Conservation (phyloP, 1,284 basidiomycete genomes). For the Ustilago shanxiensis region DNA sequence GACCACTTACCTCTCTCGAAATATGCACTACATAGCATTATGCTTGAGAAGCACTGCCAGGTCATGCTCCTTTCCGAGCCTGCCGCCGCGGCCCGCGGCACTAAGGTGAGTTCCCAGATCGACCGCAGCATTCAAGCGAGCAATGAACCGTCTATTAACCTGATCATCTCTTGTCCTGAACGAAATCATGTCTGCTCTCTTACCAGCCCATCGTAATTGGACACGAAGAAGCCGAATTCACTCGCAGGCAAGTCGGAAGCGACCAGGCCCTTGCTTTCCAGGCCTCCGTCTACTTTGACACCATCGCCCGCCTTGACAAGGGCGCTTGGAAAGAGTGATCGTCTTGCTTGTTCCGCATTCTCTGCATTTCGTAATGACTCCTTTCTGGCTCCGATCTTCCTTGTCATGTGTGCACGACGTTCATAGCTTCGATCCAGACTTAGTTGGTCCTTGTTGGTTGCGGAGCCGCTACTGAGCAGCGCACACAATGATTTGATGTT, state of each 20-base stretch:
- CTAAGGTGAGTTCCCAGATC: slow-evolving; percentile 24
- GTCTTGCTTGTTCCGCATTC: neutral
- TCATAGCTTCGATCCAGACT: neutral
- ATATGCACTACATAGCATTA: slow-evolving; percentile 46
- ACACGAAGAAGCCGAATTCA: slow-evolving; percentile 63
- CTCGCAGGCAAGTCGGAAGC: slow-evolving; percentile 53
- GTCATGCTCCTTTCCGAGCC: slow-evolving; percentile 75
- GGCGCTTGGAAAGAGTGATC: slow-evolving; percentile 54
- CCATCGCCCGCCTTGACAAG: slow-evolving; percentile 55
- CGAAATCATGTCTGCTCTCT: neutral
- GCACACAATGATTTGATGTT: neutral
- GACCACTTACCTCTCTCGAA: neutral
- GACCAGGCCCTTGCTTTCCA: slow-evolving; percentile 58
- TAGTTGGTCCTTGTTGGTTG: no score
- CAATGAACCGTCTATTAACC: neutral
- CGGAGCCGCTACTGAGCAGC: no score
- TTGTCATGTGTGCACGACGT: neutral
- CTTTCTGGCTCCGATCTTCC: neutral
- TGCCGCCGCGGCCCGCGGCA: slow-evolving; percentile 54
- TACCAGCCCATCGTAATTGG: slow-evolving; percentile 55
- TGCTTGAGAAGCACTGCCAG: slow-evolving; percentile 73
- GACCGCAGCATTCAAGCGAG: neutral
- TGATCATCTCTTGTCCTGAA: neutral
- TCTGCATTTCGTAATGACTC: neutral
- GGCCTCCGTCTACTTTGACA: slow-evolving; percentile 64